Conservation (phyloP, 805 yeast genomes). For the Aciculoconidium aculeatum region DNA sequence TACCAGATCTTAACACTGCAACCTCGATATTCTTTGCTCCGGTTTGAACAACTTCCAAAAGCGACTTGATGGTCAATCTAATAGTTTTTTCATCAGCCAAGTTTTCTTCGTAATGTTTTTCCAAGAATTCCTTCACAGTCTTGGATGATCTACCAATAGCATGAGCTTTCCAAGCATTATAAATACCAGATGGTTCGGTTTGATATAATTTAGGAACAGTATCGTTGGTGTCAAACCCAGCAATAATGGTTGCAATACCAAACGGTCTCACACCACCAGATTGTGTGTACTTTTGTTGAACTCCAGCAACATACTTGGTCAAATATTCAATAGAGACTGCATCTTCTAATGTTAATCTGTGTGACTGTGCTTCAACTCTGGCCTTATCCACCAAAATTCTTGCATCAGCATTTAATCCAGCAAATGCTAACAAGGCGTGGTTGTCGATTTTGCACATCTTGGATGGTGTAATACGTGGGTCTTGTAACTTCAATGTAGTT, state of each 20-base stretch:
- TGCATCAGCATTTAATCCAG: slow-evolving; percentile 98
- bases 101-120: slow-evolving; percentile 71
- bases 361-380: slow-evolving; percentile 93
- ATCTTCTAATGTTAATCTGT: slow-evolving; percentile 89
- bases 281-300: slow-evolving; percentile 94
- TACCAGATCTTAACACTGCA: slow-evolving; percentile 73
- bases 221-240: slow-evolving; percentile 91
- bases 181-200: slow-evolving; percentile 97
- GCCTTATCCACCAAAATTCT: slow-evolving; percentile 92
- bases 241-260: slow-evolving; percentile 91
- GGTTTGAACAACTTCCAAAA: slow-evolving; percentile 94
- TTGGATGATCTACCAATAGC: slow-evolving; percentile 94
- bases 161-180: slow-evolving; percentile 96
- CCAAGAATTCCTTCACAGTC: slow-evolving; percentile 92
- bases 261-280: slow-evolving; percentile 98
- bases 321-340: slow-evolving; percentile 87
- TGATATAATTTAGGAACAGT: slow-evolving; percentile 76
- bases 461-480: slow-evolving; percentile 92
- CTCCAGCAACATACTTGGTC: slow-evolving; percentile 94
- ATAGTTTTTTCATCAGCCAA: slow-evolving; percentile 65
- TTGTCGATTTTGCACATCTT: slow-evolving; percentile 88
- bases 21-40: slow-evolving; percentile 96
- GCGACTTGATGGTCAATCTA: slow-evolving; percentile 74
- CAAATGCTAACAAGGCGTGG: slow-evolving; percentile 88
- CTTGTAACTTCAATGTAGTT: slow-evolving; percentile 91